Evolutionary conservation across 2,329 filamentous ascomycete species (phyloP).

Genomic region (Thelonectria olida): DNA sequence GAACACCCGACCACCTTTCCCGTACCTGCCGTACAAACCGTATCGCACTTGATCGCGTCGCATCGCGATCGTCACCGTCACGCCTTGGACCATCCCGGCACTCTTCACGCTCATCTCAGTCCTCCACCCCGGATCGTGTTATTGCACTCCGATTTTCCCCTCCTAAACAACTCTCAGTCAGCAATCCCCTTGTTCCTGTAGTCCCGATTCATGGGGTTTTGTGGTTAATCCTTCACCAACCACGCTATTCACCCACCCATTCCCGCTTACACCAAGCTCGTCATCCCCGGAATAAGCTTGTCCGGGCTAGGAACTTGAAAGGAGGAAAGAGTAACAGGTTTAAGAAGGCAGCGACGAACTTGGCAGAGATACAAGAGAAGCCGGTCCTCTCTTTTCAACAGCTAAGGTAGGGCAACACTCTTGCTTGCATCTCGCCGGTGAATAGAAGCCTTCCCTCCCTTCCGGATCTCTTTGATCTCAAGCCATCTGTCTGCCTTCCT

Average conservation of each 20-base stretch:
- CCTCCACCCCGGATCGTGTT: neutral
- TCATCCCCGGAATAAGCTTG: neutral
- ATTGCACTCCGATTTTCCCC: neutral
- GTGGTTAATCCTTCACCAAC: neutral
- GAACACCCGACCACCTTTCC: neutral
- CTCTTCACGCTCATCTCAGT: neutral
- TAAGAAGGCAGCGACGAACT: neutral
- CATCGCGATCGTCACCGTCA: constrained; percentile 14
- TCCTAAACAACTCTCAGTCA: neutral
- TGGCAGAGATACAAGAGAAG: neutral
- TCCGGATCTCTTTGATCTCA: neutral
- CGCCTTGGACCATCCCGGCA: neutral
- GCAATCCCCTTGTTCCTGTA: neutral
- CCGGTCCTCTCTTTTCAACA: neutral
- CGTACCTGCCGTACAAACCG: no score
- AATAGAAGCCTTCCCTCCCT: neutral
- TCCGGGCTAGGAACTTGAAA: neutral
- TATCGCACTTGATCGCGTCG: neutral
- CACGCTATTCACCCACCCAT: neutral
- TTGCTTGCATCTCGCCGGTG: neutral
- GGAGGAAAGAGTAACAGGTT: neutral
- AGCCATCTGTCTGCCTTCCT: neutral
- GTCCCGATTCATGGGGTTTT: neutral
- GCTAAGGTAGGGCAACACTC: neutral
- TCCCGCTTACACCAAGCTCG: constrained; percentile 8